Base-by-base conservation (phyloP, 805 yeast genomes). In the Barnettozyma pratensis region DNA sequence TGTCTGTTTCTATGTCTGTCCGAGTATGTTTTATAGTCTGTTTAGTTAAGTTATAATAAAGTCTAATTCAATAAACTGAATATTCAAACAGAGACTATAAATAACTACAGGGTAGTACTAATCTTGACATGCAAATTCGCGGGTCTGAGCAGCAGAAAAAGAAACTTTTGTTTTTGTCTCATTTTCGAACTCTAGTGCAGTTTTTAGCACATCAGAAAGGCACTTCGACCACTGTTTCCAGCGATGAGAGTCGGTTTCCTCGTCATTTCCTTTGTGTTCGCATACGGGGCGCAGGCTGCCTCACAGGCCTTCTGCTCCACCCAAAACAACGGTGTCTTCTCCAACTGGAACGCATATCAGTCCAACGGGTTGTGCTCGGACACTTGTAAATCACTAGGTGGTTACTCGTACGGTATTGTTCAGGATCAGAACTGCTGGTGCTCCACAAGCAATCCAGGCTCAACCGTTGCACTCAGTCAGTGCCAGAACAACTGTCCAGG, bases 371-470 rank as follows among this genome's bases (percentile, higher is more conserved):
- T 57, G 9, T 83, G 89, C 59, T 56, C 70, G 3, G 69, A 65
- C 41, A 61, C 67, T 25, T 83, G 88, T 58, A 14, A 47, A 1
- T 76, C 76, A 7, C 26, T 44, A 3, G 50, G 50, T 9, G 30
- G 38, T 4, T 74, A 67, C 52, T 71, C 78, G 8, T 79, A 72
- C 49, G 88, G 80, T 14, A 72, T 83, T 38, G 63, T 82, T 36
- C 80, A 70, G 54, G 71, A 69, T n/a, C 52, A 65, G 37, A 37
- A 66, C 41, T 83, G 89, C 61, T 83, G 85, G 83, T 83, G 89
- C 59, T 72, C 86, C 6, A 72, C 81, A 56, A 52, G 57, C 7
- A 62, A 73, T 25, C 87, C 88, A 0, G 68, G 58, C 1, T 54
- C 60, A 14, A 69, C 81, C 0, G 68, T 67, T 0, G 52, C 57